A percentile compares a stretch with the other conserved stretches of the same genome.
These are phyloP conservation scores for Haberlea rhodopensis DNA, from an alignment of 257 asterid genomes.

Conservation along the genomic window DNA sequence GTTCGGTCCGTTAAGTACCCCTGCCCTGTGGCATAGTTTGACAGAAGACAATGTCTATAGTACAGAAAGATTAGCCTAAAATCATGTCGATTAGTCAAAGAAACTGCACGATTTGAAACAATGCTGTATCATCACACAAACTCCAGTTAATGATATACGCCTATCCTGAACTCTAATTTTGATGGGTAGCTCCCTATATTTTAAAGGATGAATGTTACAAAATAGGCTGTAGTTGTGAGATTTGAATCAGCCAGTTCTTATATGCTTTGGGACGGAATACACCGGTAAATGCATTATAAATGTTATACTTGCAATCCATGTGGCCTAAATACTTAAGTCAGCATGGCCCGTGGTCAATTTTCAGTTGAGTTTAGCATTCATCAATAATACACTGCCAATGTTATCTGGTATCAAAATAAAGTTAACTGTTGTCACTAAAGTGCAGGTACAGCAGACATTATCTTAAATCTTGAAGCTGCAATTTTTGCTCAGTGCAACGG, in stretches of 20 bases:
- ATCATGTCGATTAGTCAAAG: neutral
- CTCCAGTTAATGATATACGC: neutral
- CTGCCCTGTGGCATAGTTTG: neutral
- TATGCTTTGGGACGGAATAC: neutral
- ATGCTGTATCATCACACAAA: neutral
- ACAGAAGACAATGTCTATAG: neutral
- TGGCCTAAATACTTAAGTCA: too few species aligned
- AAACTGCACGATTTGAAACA: neutral
- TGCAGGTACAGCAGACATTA: neutral
- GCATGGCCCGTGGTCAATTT: too few species aligned
- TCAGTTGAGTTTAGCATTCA: neutral
- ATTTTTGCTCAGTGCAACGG: conserved; percentile 59
- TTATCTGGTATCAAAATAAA: neutral
- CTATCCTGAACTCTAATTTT: neutral
- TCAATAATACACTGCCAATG: neutral
- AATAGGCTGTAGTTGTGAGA: neutral
- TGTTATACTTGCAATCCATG: too few species aligned
- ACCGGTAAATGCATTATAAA: too few species aligned
- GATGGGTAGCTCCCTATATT: neutral
- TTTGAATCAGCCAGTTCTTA: neutral
- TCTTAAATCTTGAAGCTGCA: conserved; percentile 41
- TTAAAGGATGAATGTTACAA: neutral
- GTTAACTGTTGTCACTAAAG: neutral
- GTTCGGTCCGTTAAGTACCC: too few species aligned
- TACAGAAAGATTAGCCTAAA: neutral